Conservation (phyloP, 2,329 filamentous ascomycete genomes). For the Diaporthe australafricana region DNA sequence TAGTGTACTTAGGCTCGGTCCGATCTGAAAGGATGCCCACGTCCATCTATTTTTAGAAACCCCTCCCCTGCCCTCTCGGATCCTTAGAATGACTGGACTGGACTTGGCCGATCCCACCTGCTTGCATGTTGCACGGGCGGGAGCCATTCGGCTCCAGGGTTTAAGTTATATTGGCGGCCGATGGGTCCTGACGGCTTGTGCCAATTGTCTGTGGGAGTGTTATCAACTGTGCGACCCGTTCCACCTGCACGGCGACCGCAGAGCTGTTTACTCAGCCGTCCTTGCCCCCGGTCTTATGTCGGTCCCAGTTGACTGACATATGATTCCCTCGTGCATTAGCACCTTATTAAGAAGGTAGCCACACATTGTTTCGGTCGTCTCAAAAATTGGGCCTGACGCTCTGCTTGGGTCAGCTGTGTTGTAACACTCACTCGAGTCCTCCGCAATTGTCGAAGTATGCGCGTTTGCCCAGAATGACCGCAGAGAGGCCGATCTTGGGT, state of each 20-base stretch:
- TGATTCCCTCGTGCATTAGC: not conserved
- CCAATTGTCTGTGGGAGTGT: not conserved
- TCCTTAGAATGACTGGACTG: slow-evolving; percentile 23
- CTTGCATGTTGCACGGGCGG: slow-evolving; percentile 19
- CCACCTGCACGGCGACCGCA: not conserved
- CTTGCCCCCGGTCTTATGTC: slow-evolving; percentile 14
- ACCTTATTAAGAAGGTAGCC: not conserved
- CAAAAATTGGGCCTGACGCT: not conserved
- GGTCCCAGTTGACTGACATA: not conserved
- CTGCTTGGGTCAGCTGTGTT: not conserved
- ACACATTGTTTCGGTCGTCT: not conserved
- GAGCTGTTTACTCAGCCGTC: not conserved
- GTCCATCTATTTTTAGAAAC: slow-evolving; percentile 14
- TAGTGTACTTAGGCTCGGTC: too few relatives aligned
- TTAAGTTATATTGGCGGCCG: slow-evolving; percentile 15
- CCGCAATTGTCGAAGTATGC: not conserved
- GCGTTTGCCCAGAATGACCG: not conserved
- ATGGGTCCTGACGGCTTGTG: not conserved
- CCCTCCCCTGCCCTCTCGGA: slow-evolving; percentile 1
- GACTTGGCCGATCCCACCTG: slow-evolving; percentile 26
- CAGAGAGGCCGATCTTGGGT: not conserved
- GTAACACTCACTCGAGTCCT: not conserved
- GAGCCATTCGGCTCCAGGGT: slow-evolving; percentile 15
- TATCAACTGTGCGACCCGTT: slow-evolving; percentile 7
- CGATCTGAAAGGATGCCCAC: slow-evolving; percentile 5